Evolutionary conservation across 106 monocot genomes (phyloP), one percentile per base, ranked within the genome.

Genomic region (Cymbidium sinense): DNA sequence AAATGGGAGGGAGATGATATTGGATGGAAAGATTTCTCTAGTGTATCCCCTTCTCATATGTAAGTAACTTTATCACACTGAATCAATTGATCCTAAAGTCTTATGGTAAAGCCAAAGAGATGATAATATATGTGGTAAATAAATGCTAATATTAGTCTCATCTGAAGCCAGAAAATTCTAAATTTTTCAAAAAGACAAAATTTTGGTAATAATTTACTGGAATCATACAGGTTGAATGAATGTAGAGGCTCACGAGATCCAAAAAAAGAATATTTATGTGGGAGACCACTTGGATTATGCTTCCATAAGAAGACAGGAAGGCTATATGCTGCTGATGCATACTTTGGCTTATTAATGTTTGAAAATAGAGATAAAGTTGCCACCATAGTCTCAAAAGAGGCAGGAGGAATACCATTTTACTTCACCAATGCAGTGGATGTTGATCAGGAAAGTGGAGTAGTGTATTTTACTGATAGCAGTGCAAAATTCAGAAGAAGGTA

Each of bases 391-490:
- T 64, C 70, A 12, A 77, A 72, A 30, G 69, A 83, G 43, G 80
- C 73, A 13, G 33, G 78, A 13, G 33, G 78, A 1, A 1, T 47
- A 31, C 76, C 82, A n/a, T 67, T 90, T 30, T 51, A 64, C 31
- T 85, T 94, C 72, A 83, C 94, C 65, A 91, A 94, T 17, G 70
- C 89, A 12, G 69, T 94, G 28, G 94, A 94, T 28, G 84, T 94
- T n/a, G 87, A 87, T 52, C 84, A 84, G 5, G 74, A 83, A 1
- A 89, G 18, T 13, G 94, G 86, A 19, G 36, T 81, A 5, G 69
- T 94, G 39, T 94, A 94, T 79, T 94, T 94, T 83, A 87, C 94
- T 2, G 89, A 87, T 19, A 91, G 86, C 75, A 94, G 94, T 76
- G 79, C 47, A 0, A 39, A 52, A 2, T 94, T 79, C 41, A 81